Evolutionary conservation across 2,329 filamentous ascomycete genomes (phyloP).

Genomic region (Colletotrichum noveboracense): DNA sequence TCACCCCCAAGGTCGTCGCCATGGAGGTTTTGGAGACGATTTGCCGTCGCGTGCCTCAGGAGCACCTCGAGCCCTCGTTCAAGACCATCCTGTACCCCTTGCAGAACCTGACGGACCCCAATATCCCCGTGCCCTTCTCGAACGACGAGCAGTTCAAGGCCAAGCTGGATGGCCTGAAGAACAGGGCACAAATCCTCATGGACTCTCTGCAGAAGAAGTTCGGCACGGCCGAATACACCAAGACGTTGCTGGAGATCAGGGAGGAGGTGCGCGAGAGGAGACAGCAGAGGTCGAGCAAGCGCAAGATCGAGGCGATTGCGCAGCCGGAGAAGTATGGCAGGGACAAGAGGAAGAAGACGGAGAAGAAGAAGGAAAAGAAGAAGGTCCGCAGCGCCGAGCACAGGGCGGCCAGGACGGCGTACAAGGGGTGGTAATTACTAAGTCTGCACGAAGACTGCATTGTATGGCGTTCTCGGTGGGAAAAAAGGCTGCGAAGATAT

Average conservation of each 20-base stretch:
- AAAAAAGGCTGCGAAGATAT: slow-evolving; percentile 1
- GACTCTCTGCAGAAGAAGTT: slow-evolving; percentile 84
- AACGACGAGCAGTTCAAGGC: slow-evolving; percentile 73
- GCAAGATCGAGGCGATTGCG: slow-evolving; percentile 85
- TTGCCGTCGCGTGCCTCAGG: slow-evolving; percentile 62
- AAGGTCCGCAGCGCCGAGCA: slow-evolving; percentile 80
- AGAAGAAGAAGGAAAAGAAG: slow-evolving; percentile 82
- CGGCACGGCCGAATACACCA: slow-evolving; percentile 81
- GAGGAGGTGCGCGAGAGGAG: slow-evolving; percentile 74
- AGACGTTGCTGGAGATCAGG: slow-evolving; percentile 73
- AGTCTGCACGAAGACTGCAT: slow-evolving; percentile 9
- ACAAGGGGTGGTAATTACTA: slow-evolving; percentile 51
- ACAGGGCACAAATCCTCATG: slow-evolving; percentile 78
- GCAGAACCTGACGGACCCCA: slow-evolving; percentile 83
- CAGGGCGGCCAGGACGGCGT: slow-evolving; percentile 74
- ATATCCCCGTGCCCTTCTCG: slow-evolving; percentile 74
- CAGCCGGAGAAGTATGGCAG: slow-evolving; percentile 79
- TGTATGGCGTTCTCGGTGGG: slow-evolving; percentile 14
- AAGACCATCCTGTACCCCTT: slow-evolving; percentile 66
- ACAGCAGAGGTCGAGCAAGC: slow-evolving; percentile 79
- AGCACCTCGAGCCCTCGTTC: slow-evolving; percentile 66
- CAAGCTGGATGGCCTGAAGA: slow-evolving; percentile 73
- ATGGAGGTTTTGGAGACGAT: slow-evolving; percentile 78
- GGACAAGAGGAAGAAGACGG: slow-evolving; percentile 83
- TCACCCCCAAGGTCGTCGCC: slow-evolving; percentile 77